A percentile compares a stretch with the other conserved stretches of the same genome.
These are phyloP conservation scores for Apiotrichum siamense DNA, from an alignment of 1,284 basidiomycete species.

Conservation along the genomic window DNA sequence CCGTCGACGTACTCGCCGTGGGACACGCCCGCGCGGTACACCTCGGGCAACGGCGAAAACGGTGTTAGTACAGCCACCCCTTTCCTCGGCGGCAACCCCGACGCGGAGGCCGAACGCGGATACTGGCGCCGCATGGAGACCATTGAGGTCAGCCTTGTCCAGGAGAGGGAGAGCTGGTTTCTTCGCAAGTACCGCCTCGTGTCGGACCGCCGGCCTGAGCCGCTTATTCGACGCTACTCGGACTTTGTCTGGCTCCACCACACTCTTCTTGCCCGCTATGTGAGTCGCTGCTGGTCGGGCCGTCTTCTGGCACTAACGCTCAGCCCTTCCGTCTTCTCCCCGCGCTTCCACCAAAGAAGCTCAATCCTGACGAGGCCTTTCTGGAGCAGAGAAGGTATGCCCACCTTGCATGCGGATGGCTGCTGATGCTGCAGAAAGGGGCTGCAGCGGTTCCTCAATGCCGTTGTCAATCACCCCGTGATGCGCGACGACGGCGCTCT, in stretches of 20 bases:
- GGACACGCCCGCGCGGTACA: constrained; percentile 27
- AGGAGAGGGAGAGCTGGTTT: constrained; percentile 76
- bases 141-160: constrained; percentile 59
- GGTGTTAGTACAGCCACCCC: not conserved
- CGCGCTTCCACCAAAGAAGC: constrained; percentile 79
- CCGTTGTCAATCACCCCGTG: constrained; percentile 79
- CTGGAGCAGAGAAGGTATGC: constrained; percentile 73
- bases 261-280: constrained; percentile 56
- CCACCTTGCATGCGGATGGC: constrained; percentile 1
- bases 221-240: constrained; percentile 58
- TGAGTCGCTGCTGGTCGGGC: constrained; percentile 17
- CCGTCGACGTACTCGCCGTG: constrained; percentile 27
- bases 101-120: constrained; percentile 44
- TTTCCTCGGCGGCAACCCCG: constrained; percentile 16
- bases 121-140: constrained; percentile 80
- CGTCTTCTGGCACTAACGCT: constrained; percentile 29
- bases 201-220: constrained; percentile 60
- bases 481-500: constrained; percentile 79
- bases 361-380: constrained; percentile 81
- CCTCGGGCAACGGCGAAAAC: not conserved
- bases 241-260: constrained; percentile 88
- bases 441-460: constrained; percentile 71
- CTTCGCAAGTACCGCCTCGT: constrained; percentile 75
- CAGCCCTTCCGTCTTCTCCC: constrained; percentile 90
- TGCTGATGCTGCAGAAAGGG: constrained; percentile 56